Evolutionary conservation across 768 basidiomycete genomes (phyloP), one percentile per base, ranked within the genome.

Genomic region (Lactifluus volemus): DNA sequence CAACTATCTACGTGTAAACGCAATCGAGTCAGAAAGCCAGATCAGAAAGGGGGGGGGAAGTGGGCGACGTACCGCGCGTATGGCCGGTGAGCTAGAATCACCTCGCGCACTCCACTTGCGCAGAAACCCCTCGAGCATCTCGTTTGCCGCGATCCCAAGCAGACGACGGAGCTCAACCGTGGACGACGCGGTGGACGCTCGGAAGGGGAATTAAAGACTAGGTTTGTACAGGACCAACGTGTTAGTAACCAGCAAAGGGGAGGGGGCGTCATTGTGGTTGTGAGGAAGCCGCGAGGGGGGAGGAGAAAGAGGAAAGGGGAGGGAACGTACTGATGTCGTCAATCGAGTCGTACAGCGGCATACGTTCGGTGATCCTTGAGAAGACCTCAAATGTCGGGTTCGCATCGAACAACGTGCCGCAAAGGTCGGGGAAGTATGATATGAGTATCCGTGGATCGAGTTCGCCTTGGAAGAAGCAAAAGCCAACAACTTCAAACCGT

Each of bases 181-280:
- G 25, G 25, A 25, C 25, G 25, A 25, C 25, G 25, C 25, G 25
- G 25, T 25, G 25, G 25, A 2, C 25, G 25, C 25, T 25, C 1
- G 25, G 25, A 25, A 15, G 92, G 92, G 48, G 89, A 89, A 94
- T 93, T 78, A 83, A 81, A 79, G 2, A 92, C 89, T 89, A 95
- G 77, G 80, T 25, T 92, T 91, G 68, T 78, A 81, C 73, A 81
- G 81, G 81, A 94, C 92, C 94, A 36, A 77, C 69, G 75, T 25
- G 77, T 88, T 83, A 89, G 86, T 84, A 81, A 81, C 78, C 80
- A 78, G 71, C 65, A 67, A 76, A 73, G 34, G 4, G 75, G 75
- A 10, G 34, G 34, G 65, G 25, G 2, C 25, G 25, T 25, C 2
- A 25, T 25, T 25, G 25, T 25, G 1, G 25, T 25, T 25, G 25